Base-by-base conservation (phyloP, 2,329 filamentous ascomycete genomes). In the Stromatinia cepivora region DNA sequence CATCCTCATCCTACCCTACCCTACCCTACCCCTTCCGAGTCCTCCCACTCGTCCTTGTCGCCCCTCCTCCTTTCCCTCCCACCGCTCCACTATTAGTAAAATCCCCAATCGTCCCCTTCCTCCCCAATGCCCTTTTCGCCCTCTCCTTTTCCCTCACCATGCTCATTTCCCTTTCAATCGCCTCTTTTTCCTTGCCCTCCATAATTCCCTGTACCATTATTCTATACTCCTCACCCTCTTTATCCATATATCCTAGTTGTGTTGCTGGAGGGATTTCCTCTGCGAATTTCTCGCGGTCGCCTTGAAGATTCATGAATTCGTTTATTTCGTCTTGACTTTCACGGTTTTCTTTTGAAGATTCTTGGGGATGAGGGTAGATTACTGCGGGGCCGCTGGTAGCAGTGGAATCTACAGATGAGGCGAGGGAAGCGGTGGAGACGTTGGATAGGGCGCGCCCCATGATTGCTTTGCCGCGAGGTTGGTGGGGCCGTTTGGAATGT, bases 381-480 rank as follows among this genome's bases (percentile, higher is more conserved):
- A 77, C 76, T 1, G 75, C 70, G 36, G 76, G 67, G 4, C 76
- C 73, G 42, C 73, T 69, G 0, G 75, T 77, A 15, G 79, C 73
- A 22, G 77, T 78, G 0, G 81, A 80, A 31, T 84, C 83, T 22
- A 79, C 80, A 67, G 84, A 78, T 11, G 76, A 77, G 8, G 76
- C 76, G 9, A 74, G 72, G 1, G 77, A 86, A 7, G 81, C 80
- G 1, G 82, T 83, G 3, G 86, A 88, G 3, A 82, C 82, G 74
- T 88, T 88, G 78, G 86, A 88, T 39, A 85, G 78, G 4, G 85
- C 87, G 15, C 87, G 84, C 7, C 87, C 87, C 4, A 89, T 79
- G 69, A 89, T 84, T 66, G 48, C 25, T 46, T 69, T 65, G 53
- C 71, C 71, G 56, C 71, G 72, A 42, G 66, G 67, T 66, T 72